These are phyloP conservation scores for Coniochaeta ligniaria DNA, from an alignment of 2,329 filamentous ascomycete species.

Conservation along the genomic window DNA sequence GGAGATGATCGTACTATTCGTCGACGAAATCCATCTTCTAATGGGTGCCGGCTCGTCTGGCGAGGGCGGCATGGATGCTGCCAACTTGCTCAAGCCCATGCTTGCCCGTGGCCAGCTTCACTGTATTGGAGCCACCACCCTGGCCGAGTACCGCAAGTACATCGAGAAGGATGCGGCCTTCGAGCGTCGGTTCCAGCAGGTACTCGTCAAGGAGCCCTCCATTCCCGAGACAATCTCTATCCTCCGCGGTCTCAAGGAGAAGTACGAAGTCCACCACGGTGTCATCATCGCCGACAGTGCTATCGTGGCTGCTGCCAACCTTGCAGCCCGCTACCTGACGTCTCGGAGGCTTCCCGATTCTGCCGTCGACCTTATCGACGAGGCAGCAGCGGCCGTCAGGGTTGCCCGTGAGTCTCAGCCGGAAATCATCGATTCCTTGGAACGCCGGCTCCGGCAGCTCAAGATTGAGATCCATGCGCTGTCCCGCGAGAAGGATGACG, in stretches of 20 bases:
- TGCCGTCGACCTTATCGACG: conserved; percentile 92
- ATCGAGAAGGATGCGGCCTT: conserved; percentile 98
- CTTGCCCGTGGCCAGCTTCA: conserved; percentile 92
- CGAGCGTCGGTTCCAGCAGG: conserved; percentile 97
- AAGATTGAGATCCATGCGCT: conserved; percentile 97
- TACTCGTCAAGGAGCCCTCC: conserved; percentile 88
- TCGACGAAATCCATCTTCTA: conserved; percentile 96
- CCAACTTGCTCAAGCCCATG: conserved; percentile 97
- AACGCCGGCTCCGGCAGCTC: conserved; percentile 81
- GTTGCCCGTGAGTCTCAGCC: conserved; percentile 95
- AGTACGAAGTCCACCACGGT: conserved; percentile 96
- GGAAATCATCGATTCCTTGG: conserved; percentile 89
- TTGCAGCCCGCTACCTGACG: conserved; percentile 90
- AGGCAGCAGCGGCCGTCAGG: conserved; percentile 91
- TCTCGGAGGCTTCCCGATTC: conserved; percentile 88
- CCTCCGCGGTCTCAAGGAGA: conserved; percentile 94
- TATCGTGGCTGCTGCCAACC: conserved; percentile 82
- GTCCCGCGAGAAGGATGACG: conserved; percentile 88
- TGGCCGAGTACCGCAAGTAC: conserved; percentile 95
- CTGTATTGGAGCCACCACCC: conserved; percentile 94
- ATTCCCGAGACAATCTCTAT: conserved; percentile 92
- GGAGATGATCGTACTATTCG: conserved; percentile 95
- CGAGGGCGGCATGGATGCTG: conserved; percentile 97
- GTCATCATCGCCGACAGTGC: conserved; percentile 94
- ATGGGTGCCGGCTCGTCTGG: conserved; percentile 95